Evolutionary conservation across 768 basidiomycete species (phyloP), one percentile per base, ranked within the genome.

Genomic region (Auricularia heimuer): DNA sequence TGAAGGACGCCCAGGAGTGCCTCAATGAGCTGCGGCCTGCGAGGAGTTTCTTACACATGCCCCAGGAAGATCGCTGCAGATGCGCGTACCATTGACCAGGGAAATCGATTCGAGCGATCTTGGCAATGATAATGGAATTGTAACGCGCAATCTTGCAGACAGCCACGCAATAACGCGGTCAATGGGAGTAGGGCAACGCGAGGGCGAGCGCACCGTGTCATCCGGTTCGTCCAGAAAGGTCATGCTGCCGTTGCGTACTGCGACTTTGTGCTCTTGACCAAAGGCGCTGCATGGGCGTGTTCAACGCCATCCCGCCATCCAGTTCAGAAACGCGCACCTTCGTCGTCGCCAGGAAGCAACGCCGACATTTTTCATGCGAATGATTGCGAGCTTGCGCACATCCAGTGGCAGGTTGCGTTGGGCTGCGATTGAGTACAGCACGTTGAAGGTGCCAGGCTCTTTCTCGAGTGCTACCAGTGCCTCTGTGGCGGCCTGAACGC

Each of bases 351-450:
- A 96, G 70, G 90, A 87, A 61, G 76, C 76, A 3, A 86, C 73
- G 2, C 86, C 87, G 1, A 82, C 80, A 69, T 94, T 95, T 77
- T 95, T 95, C 78, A 94, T 89, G 71, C 93, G 92, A 64, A 95
- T 89, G 67, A 92, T 90, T 33, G 89, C 85, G 73, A 90, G 89
- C 69, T 89, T 83, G 51, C 93, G 85, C 62, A 94, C 82, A 16
- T 77, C 77, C 44, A 88, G 73, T 14, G 89, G 86, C n/a, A 87
- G 73, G 24, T 54, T 64, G 67, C 75, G 77, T 68, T 85, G 81
- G 35, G 84, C 79, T 29, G 90, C 89, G 73, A 93, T 90, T 68
- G 86, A 82, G 68, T 89, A 84, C 61, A 94, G 78, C 21, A 82
- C 81, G 70, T 89, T 84, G 69, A 83, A 89, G 0, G 87, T 83